phyloP scores from a whole-genome alignment of 768 basidiomycete genomes.

The Mycena alexandri region DNA sequence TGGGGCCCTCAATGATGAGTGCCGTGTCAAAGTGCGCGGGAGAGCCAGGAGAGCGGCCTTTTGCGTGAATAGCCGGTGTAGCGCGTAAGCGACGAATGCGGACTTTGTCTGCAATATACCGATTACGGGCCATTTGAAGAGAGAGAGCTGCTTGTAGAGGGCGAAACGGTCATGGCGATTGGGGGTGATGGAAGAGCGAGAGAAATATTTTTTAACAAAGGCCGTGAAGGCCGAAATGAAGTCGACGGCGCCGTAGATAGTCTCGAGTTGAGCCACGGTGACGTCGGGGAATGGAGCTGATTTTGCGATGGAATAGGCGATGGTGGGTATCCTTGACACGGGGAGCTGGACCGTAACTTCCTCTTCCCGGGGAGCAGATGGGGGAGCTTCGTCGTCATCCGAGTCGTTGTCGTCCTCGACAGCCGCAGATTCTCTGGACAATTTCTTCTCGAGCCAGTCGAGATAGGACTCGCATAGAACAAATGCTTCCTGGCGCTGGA shows the following conservation, averaged over 20 bases:
- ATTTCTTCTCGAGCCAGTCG: slow-evolving; percentile 37
- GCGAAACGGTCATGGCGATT: slow-evolving; percentile 29
- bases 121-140: slow-evolving; percentile 20
- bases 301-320: slow-evolving; percentile 27
- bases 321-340: not conserved
- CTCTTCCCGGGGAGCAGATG: not conserved
- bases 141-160: slow-evolving; percentile 22
- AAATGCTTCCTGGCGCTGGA: slow-evolving; percentile 44
- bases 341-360: slow-evolving; percentile 9
- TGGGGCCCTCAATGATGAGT: slow-evolving; percentile 26
- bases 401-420: not conserved
- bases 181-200: slow-evolving; percentile 5
- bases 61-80: slow-evolving; percentile 2
- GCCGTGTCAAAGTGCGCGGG: slow-evolving; percentile 32
- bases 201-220: slow-evolving; percentile 26
- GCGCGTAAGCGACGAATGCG: slow-evolving; percentile 11
- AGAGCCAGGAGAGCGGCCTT: not conserved
- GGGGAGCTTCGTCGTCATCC: slow-evolving; percentile 18
- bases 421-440: not conserved
- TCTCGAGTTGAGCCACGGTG: slow-evolving; percentile 18
- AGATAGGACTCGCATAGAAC: slow-evolving; percentile 39
- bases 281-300: slow-evolving; percentile 24
- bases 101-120: slow-evolving; percentile 9
- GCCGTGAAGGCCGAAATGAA: slow-evolving; percentile 27
- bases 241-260: slow-evolving; percentile 20